Conservation (phyloP, 495 filamentous ascomycete species). For the Neurospora sp. region DNA sequence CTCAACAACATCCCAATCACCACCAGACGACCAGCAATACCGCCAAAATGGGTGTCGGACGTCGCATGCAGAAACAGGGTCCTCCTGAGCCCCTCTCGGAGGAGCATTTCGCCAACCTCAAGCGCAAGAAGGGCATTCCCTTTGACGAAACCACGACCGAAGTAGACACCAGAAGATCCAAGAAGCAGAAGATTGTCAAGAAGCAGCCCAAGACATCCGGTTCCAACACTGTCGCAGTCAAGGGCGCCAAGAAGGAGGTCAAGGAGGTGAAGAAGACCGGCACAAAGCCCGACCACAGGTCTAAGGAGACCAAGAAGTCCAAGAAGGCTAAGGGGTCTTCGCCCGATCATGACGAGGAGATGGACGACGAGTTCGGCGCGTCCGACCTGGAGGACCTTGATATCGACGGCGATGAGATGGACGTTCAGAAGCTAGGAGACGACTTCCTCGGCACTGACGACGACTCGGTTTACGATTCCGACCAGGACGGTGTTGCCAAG, state of each 20-base stretch:
- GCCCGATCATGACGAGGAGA: constrained; percentile 41
- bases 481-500: constrained; percentile 51
- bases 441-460: constrained; percentile 50
- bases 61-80: constrained; percentile 93
- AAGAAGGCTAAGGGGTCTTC: constrained; percentile 34
- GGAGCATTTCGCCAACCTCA: constrained; percentile 59
- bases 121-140: constrained; percentile 61
- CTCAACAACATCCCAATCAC: neutral
- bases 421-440: constrained; percentile 33
- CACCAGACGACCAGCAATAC: constrained; percentile 6
- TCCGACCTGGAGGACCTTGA: constrained; percentile 50
- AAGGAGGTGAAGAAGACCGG: constrained; percentile 9
- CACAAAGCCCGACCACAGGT: constrained; percentile 8
- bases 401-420: constrained; percentile 33
- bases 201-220: constrained; percentile 31
- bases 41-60: constrained; percentile 70
- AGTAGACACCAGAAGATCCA: constrained; percentile 34
- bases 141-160: constrained; percentile 35
- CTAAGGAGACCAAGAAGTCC: constrained; percentile 28
- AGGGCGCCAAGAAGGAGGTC: constrained; percentile 5
- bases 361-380: constrained; percentile 33
- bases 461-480: constrained; percentile 66
- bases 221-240: constrained; percentile 23
- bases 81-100: constrained; percentile 75
- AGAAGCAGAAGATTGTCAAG: constrained; percentile 57